Conservation (phyloP, 805 yeast genomes). For the Candida michaelii region DNA sequence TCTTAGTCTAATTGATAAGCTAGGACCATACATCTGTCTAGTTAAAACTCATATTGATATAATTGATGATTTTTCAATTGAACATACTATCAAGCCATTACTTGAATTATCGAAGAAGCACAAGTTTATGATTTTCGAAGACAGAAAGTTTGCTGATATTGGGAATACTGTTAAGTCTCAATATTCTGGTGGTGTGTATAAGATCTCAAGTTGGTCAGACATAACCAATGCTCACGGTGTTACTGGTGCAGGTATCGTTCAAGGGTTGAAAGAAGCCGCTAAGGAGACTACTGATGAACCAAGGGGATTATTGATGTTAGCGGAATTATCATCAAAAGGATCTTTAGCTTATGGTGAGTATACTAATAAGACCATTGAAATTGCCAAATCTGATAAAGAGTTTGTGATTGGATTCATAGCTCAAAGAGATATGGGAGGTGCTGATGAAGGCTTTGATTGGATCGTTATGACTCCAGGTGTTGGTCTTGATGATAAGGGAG, state of each 20-base stretch:
- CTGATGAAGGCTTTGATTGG: slow-evolving; percentile 90
- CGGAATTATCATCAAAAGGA: slow-evolving; percentile 93
- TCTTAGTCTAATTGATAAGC: slow-evolving; percentile 63
- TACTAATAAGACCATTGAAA: slow-evolving; percentile 82
- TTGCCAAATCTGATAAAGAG: slow-evolving; percentile 81
- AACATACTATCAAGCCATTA: slow-evolving; percentile 74
- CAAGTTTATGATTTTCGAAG: slow-evolving; percentile 91
- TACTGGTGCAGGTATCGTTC: slow-evolving; percentile 91
- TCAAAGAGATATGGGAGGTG: slow-evolving; percentile 82
- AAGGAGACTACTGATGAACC: slow-evolving; percentile 71
- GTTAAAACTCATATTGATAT: slow-evolving; percentile 95
- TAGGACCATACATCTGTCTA: slow-evolving; percentile 90
- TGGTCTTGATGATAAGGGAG: slow-evolving; percentile 96
- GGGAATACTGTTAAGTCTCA: slow-evolving; percentile 97
- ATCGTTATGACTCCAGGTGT: slow-evolving; percentile 97
- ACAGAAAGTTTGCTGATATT: slow-evolving; percentile 96
- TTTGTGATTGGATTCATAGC: slow-evolving; percentile 98
- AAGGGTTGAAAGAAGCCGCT: slow-evolving; percentile 82
- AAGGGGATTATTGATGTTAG: slow-evolving; percentile 90
- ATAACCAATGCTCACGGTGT: slow-evolving; percentile 98
- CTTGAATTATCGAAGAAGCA: slow-evolving; percentile 73
- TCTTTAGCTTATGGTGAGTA: slow-evolving; percentile 91
- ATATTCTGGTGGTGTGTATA: slow-evolving; percentile 85
- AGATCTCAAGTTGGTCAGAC: slow-evolving; percentile 92
- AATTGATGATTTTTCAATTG: slow-evolving; percentile 82